Evolutionary conservation across 75 land plant genomes (phyloP).

Genomic region (Sequoia sempervirens): DNA sequence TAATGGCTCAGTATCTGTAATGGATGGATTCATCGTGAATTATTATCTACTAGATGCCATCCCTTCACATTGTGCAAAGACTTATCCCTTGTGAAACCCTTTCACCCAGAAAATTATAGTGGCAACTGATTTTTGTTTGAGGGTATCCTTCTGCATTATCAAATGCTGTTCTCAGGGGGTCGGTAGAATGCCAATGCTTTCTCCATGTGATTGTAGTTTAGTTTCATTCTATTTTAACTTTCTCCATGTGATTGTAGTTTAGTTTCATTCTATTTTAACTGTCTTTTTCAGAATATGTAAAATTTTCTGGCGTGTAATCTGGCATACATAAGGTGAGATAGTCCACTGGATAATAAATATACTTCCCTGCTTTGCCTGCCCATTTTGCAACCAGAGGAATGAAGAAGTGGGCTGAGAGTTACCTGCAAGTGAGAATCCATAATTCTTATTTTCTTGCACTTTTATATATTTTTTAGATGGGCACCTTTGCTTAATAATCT

Average conservation of each 20-base stretch:
- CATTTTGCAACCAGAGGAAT: conserved; percentile 2
- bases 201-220: not conserved
- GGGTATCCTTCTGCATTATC: not conserved
- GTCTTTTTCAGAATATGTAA: not conserved
- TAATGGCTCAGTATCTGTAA: not conserved
- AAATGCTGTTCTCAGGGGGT: not conserved
- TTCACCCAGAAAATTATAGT: not conserved
- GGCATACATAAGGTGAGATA: not conserved
- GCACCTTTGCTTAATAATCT: not conserved
- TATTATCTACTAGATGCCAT: not conserved
- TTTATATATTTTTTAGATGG: not conserved
- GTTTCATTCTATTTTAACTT: not conserved
- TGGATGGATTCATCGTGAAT: not conserved
- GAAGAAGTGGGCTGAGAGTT: not conserved
- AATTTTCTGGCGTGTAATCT: not conserved
- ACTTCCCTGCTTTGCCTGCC: not conserved
- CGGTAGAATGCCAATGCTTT: not conserved
- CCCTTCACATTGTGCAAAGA: not conserved
- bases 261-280: not conserved
- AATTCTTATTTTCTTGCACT: not conserved
- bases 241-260: not conserved
- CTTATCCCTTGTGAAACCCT: not conserved
- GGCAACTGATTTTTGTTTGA: not conserved
- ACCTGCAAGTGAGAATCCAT: not conserved
- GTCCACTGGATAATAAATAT: not conserved